A percentile compares a stretch with the other conserved stretches of the same genome.
phyloP scores from a whole-genome alignment of 108 stramenopile genomes.

The Pseudonitzschia delicatissima region DNA sequence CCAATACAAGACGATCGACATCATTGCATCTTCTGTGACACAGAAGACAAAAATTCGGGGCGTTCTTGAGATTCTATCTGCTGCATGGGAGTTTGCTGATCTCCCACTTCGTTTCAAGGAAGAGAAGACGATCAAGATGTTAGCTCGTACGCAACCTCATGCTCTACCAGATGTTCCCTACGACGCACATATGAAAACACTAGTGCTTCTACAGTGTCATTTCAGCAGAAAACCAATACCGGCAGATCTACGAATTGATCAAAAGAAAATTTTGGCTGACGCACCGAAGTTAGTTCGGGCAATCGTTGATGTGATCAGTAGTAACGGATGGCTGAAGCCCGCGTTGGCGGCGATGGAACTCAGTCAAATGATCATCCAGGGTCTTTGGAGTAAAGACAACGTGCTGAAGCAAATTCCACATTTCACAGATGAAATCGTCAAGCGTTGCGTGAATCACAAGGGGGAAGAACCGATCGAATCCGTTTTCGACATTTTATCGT shows the following conservation, averaged over 20 bases:
- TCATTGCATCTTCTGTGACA: constrained; percentile 94
- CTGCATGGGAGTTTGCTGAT: constrained; percentile 86
- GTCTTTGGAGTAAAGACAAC: constrained; percentile 93
- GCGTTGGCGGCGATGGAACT: constrained; percentile 98
- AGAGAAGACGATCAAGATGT: constrained; percentile 82
- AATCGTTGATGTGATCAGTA: constrained; percentile 97
- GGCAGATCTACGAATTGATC: constrained; percentile 82
- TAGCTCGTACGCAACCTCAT: constrained; percentile 82
- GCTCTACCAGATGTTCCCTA: constrained; percentile 66
- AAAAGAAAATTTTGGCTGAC: constrained; percentile 72
- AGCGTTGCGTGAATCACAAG: constrained; percentile 63
- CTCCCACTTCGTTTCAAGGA: constrained; percentile 92
- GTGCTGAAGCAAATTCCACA: constrained; percentile 91
- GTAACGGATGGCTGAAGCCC: constrained; percentile 96
- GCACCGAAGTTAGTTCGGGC: constrained; percentile 88
- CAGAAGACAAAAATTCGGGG: constrained; percentile 93
- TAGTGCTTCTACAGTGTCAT: constrained; percentile 91
- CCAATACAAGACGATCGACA: constrained; percentile 95
- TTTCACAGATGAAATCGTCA: constrained; percentile 90
- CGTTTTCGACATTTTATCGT: constrained; percentile 89
- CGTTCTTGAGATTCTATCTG: constrained; percentile 93
- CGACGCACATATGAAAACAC: constrained; percentile 90
- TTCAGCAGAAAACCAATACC: constrained; percentile 80
- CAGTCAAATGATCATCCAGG: constrained; percentile 98
- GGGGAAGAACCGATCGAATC: constrained; percentile 82